Percentiles rank a stretch among this genome's conserved stretches.
These are phyloP conservation scores for Eutrema heterophyllum DNA, from an alignment of 345 rosid genomes.

Conservation along the genomic window DNA sequence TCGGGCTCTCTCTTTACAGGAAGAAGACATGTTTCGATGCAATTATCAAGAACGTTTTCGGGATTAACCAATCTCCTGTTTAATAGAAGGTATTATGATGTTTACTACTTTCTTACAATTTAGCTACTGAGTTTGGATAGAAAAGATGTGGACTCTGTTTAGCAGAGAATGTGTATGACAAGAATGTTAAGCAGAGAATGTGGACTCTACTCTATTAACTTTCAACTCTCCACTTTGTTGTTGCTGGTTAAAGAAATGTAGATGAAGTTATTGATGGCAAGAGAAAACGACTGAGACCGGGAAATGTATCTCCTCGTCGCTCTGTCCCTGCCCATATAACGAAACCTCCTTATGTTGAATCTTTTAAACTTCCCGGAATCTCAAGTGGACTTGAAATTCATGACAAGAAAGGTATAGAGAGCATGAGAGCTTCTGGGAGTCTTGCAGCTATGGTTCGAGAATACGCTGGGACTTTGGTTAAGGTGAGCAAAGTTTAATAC, in stretches of 20 bases:
- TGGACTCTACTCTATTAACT: neutral
- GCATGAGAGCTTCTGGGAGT: constrained; percentile 87
- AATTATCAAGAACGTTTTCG: constrained; percentile 52
- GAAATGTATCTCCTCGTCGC: constrained; percentile 64
- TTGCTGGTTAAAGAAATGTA: constrained; percentile 31
- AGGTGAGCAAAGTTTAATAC: constrained; percentile 39
- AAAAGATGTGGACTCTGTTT: neutral
- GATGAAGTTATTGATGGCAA: constrained; percentile 46
- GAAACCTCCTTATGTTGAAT: constrained; percentile 65
- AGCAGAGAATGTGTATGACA: neutral
- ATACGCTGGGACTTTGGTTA: constrained; percentile 77
- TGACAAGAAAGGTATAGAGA: constrained; percentile 63
- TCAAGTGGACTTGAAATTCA: constrained; percentile 72
- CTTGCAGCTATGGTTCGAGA: constrained; percentile 86
- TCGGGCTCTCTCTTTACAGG: constrained; percentile 33
- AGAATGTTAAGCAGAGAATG: neutral
- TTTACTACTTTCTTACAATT: neutral
- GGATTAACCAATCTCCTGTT: constrained; percentile 63
- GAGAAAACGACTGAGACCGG: constrained; percentile 59
- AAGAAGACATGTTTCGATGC: constrained; percentile 56
- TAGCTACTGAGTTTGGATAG: neutral
- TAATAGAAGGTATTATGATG: constrained; percentile 54
- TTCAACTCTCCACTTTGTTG: neutral
- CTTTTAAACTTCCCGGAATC: constrained; percentile 55
- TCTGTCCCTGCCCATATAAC: constrained; percentile 66